Evolutionary conservation across 1,139 yeast genomes (phyloP), one percentile per base, ranked within the genome.

Genomic region (Meyerozyma athensensis): DNA sequence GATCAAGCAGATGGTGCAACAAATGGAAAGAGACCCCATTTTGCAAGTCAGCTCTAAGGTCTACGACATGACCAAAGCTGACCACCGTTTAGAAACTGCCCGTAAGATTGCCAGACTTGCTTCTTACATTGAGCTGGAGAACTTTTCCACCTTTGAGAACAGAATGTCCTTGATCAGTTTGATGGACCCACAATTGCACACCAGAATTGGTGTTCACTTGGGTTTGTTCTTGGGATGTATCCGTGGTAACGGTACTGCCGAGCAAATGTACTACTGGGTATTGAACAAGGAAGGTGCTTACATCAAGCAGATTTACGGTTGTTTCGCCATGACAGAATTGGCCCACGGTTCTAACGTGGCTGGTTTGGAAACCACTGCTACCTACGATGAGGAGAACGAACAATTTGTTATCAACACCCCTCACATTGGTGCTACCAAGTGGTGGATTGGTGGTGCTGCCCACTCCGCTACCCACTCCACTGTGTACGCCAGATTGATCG

Each of bases 401-500:
- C 78, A 80, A 45, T 86, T 89, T 50, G 61, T 76, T 39, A 79
- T 89, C 48, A 79, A 86, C 58, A 89, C 97, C 18, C 97, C 97
- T 6, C 86, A 86, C 56, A 65, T 85, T 44, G 89, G 92, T 39
- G 96, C 96, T 28, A 86, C 96, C 42, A 89, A 89, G 63, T 89
- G 96, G 96, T 89, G 97, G 97, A 89, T 89, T 54, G 97, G 96
- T 39, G 97, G 97, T 55, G 96, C 96, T 38, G 96, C 96, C 5
- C 95, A 86, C 58, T 82, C 95, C 19, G 84, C 96, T 7, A 86
- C 92, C 35, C 96, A 89, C 62, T 69, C 87, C 19, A 77, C 84
- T 26, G 81, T 77, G 36, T 89, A 81, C 55, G 96, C 96, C 22
- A 74, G 96, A 52, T 72, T 89, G 50, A 76, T 84, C 44, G 90